Conservation (phyloP, 768 basidiomycete genomes). For the Plicaturopsis crispa region DNA sequence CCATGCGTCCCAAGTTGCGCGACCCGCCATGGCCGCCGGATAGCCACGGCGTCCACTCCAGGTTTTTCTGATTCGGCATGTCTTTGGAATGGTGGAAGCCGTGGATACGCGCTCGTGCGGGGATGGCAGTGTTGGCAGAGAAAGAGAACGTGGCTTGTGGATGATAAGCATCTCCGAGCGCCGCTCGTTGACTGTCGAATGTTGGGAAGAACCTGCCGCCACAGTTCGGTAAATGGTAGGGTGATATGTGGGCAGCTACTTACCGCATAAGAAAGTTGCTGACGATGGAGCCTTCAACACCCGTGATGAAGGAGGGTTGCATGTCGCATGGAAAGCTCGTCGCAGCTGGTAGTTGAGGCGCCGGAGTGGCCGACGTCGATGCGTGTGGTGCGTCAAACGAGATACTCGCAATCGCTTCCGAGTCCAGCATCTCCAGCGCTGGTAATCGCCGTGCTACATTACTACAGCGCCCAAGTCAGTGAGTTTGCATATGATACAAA, state of each 20-base stretch:
- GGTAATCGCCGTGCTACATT: constrained; percentile 78
- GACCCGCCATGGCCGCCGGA: constrained; percentile 48
- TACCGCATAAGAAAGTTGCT: constrained; percentile 75
- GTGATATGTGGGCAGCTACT: constrained; percentile 13
- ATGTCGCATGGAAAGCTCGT: constrained; percentile 77
- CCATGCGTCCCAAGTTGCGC: constrained; percentile 69
- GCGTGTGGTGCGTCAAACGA: constrained; percentile 67
- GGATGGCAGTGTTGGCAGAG: constrained; percentile 78
- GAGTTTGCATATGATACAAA: not conserved
- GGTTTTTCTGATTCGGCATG: constrained; percentile 76
- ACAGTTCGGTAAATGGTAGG: constrained; percentile 9
- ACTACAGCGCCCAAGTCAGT: constrained; percentile 29
- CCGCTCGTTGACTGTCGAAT: constrained; percentile 71
- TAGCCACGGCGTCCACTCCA: constrained; percentile 75
- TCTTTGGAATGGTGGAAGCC: constrained; percentile 54
- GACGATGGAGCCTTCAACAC: constrained; percentile 61
- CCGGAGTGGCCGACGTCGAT: constrained; percentile 33
- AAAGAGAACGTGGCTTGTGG: constrained; percentile 88
- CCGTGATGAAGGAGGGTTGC: constrained; percentile 66
- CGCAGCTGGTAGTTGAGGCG: constrained; percentile 39
- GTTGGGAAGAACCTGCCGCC: constrained; percentile 79
- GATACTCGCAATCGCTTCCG: constrained; percentile 68
- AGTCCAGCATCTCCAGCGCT: constrained; percentile 77
- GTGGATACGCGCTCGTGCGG: constrained; percentile 66
- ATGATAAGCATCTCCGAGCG: constrained; percentile 69